These are phyloP conservation scores for Neurospora sp. DNA, from an alignment of 495 filamentous ascomycete genomes.

Conservation along the genomic window DNA sequence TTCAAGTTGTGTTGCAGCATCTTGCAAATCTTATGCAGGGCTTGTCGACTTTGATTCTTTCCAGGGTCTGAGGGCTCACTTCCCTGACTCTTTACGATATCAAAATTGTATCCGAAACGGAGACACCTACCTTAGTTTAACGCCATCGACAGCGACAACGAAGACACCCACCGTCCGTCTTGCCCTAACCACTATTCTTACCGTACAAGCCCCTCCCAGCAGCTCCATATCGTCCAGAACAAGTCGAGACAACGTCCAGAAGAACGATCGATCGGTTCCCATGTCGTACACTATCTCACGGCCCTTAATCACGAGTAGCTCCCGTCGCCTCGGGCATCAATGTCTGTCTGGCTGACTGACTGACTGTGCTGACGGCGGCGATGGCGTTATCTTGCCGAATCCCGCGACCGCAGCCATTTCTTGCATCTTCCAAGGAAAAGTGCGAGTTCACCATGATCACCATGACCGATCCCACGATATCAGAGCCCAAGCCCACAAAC, in stretches of 20 bases:
- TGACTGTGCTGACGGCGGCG: neutral
- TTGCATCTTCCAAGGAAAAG: neutral
- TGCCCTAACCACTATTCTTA: neutral
- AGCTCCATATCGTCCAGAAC: neutral
- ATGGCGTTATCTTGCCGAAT: neutral
- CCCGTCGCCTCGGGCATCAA: neutral
- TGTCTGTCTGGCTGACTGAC: neutral
- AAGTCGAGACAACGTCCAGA: neutral
- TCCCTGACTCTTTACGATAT: neutral
- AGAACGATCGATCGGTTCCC: neutral
- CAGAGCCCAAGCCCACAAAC: neutral
- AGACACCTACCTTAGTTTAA: neutral
- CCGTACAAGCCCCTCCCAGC: neutral
- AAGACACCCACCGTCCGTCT: neutral
- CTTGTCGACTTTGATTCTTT: neutral
- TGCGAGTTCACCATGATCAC: neutral
- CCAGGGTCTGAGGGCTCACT: neutral
- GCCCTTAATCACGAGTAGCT: neutral
- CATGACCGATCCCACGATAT: neutral
- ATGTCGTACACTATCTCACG: neutral
- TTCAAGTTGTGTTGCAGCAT: neutral
- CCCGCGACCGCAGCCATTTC: neutral
- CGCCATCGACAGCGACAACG: neutral
- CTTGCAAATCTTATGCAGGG: neutral
- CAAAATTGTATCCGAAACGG: neutral